A percentile compares a stretch with the other conserved stretches of the same genome.
Conservation (phyloP, 2,329 filamentous ascomycete genomes). For the Epichloe sp. region DNA sequence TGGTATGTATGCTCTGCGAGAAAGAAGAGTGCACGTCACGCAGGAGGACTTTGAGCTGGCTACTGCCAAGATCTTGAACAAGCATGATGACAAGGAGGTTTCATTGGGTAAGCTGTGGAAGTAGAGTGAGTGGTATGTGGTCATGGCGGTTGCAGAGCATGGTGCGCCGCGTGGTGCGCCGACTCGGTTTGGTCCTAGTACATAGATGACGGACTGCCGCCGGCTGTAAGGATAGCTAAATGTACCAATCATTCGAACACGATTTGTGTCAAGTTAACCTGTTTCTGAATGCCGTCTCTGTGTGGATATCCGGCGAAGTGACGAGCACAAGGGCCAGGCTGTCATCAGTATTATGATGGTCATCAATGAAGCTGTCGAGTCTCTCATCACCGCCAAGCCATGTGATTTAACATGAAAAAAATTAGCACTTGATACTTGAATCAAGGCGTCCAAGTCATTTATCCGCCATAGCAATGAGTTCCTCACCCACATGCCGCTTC, state of each 20-base stretch:
- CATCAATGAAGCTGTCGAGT: no score
- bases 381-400: no score
- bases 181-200: slow-evolving; percentile 7
- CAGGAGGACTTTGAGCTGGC: slow-evolving; percentile 98
- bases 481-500: no score
- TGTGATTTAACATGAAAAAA: no score
- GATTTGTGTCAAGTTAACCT: background rate
- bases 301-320: no score
- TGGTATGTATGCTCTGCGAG: slow-evolving; percentile 93
- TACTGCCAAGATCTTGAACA: slow-evolving; percentile 98
- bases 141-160: background rate
- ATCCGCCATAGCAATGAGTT: no score
- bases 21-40: slow-evolving; percentile 92
- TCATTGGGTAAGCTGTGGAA: slow-evolving; percentile 72
- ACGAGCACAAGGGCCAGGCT: no score
- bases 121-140: slow-evolving; percentile 13
- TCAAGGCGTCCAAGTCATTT: no score
- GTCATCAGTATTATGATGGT: no score
- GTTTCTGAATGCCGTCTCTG: no score
- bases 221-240: slow-evolving; percentile 22
- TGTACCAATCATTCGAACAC: slow-evolving; percentile 16
- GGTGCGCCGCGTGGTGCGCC: background rate
- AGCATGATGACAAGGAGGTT: slow-evolving; percentile 97
- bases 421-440: no score
- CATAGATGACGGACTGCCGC: slow-evolving; percentile 16